These are phyloP conservation scores for Glomus cerebriforme DNA, from an alignment of 192 early-diverging fungal species.

Conservation along the genomic window DNA sequence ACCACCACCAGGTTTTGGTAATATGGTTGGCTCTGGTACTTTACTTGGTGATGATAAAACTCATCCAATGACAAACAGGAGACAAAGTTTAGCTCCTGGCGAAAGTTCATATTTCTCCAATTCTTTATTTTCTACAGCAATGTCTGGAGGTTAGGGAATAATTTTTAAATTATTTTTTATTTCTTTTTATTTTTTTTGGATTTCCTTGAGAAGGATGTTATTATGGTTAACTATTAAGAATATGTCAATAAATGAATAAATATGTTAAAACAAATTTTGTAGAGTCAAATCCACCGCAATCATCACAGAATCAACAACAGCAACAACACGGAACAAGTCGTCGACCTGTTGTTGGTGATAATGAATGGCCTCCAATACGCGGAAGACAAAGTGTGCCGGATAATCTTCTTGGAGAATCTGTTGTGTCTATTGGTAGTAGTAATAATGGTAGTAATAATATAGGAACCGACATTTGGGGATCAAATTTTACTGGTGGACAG, in stretches of 20 bases:
- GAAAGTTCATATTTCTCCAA: conserved; percentile 30
- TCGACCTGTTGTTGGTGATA: conserved; percentile 1
- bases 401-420: neutral
- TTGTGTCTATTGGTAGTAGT: conserved; percentile 8
- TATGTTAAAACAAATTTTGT: neutral
- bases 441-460: conserved; percentile 17
- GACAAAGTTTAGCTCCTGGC: conserved; percentile 20
- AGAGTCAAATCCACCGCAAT: neutral
- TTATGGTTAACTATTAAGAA: neutral
- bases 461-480: conserved; percentile 14
- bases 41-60: conserved; percentile 23
- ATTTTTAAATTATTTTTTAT: neutral
- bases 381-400: neutral
- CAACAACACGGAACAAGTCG: neutral
- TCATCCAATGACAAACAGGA: neutral
- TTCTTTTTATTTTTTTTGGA: neutral
- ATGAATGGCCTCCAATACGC: conserved; percentile 29
- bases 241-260: neutral
- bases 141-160: conserved; percentile 27
- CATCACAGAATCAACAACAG: conserved; percentile 13
- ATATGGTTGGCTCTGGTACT: conserved; percentile 7
- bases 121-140: conserved; percentile 26
- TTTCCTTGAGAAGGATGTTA: neutral
- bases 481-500: conserved; percentile 8
- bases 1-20: conserved; percentile 31